phyloP scores from a whole-genome alignment of 2,329 filamentous ascomycete genomes.

The Aspergillus viridinutans region DNA sequence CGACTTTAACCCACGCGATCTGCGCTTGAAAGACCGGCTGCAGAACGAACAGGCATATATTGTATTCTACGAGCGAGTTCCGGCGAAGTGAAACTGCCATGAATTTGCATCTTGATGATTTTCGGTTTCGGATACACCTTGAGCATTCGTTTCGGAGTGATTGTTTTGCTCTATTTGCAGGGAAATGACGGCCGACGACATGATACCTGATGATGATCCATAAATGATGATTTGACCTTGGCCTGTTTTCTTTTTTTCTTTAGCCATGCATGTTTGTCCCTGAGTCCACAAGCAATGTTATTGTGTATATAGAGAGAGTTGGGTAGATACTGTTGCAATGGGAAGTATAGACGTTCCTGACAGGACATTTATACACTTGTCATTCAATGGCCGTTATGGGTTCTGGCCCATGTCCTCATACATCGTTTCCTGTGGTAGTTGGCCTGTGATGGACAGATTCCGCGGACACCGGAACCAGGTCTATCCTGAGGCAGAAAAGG shows the following conservation, averaged over 20 bases:
- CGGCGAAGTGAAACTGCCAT: constrained; percentile 33
- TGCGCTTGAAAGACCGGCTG: constrained; percentile 47
- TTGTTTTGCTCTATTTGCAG: constrained; percentile 2
- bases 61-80: constrained; percentile 57
- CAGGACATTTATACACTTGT: not conserved
- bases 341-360: not conserved
- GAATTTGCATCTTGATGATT: not conserved
- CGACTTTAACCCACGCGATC: constrained; percentile 55
- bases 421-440: too few species aligned
- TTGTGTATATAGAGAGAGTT: not conserved
- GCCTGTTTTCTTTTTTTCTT: not conserved
- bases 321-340: not conserved
- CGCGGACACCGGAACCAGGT: not conserved
- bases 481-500: not conserved
- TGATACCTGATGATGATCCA: not conserved
- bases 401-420: too few species aligned
- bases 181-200: not conserved
- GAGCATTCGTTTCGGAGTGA: not conserved
- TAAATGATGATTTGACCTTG: constrained; percentile 2
- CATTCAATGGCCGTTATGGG: not conserved
- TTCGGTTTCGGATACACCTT: not conserved
- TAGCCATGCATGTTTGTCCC: not conserved
- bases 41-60: constrained; percentile 64
- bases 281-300: not conserved
- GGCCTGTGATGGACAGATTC: not conserved